These are phyloP conservation scores for Viola pubescens DNA, from an alignment of 441 rosid genomes.

Conservation along the genomic window DNA sequence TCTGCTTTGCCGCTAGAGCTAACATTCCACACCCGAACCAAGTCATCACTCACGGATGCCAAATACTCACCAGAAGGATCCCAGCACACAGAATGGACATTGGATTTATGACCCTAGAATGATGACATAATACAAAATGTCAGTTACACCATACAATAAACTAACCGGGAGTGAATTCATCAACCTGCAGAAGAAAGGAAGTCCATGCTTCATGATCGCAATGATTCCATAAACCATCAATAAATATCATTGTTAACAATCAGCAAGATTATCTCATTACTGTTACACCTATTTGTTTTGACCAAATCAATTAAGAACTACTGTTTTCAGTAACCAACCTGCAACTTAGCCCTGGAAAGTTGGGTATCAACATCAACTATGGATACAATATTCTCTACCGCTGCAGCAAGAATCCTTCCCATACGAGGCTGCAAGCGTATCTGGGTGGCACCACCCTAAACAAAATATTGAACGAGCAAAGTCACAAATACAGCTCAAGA, in stretches of 20 bases:
- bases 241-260: too few species aligned
- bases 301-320: too few species aligned
- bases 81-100: constrained; percentile 55
- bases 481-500: background rate
- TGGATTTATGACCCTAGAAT: constrained; percentile 49
- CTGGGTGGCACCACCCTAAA: constrained; percentile 49
- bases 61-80: constrained; percentile 48
- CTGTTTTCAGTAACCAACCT: constrained; percentile 30
- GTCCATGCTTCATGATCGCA: too few species aligned
- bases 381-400: constrained; percentile 41
- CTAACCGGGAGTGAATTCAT: too few species aligned
- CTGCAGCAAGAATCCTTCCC: constrained; percentile 63
- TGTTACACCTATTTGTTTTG: too few species aligned
- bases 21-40: constrained; percentile 52
- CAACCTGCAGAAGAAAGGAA: too few species aligned
- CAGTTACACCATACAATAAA: too few species aligned
- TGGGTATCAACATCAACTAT: constrained; percentile 54
- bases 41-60: constrained; percentile 60
- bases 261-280: too few species aligned
- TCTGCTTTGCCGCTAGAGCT: constrained; percentile 45
- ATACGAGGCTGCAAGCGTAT: constrained; percentile 52
- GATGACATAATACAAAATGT: background rate
- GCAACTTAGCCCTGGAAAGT: constrained; percentile 43
- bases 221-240: too few species aligned
- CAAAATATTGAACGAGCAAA: background rate